A percentile compares a stretch with the other conserved stretches of the same genome.
Evolutionary conservation across 305 asterid species (phyloP).

Genomic region (Caryopteris hybrid): DNA sequence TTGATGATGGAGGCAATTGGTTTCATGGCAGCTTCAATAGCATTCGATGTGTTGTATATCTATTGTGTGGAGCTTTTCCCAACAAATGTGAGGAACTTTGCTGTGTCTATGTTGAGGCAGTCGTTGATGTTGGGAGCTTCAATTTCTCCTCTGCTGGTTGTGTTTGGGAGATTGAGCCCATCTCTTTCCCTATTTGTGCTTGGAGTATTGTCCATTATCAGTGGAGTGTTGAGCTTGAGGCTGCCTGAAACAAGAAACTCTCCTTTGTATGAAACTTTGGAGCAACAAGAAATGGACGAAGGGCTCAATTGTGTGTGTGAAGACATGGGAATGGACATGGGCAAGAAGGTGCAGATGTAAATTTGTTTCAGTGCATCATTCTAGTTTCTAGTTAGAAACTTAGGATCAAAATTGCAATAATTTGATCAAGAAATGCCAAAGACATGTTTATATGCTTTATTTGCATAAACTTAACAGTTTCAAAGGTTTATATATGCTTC

Average conservation of each 20-base stretch:
- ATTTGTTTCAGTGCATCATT: neutral
- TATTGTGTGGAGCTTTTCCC: constrained; percentile 58
- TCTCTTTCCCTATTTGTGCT: constrained; percentile 36
- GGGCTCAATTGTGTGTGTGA: neutral
- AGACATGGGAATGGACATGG: constrained; percentile 27
- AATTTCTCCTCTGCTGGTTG: constrained; percentile 45
- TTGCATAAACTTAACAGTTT: constrained; percentile 3
- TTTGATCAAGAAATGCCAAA: neutral
- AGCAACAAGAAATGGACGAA: constrained; percentile 46
- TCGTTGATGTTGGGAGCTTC: constrained; percentile 52
- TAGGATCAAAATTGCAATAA: neutral
- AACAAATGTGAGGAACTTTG: constrained; percentile 38
- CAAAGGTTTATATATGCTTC: neutral
- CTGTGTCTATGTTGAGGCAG: constrained; percentile 49
- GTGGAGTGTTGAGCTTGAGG: constrained; percentile 42
- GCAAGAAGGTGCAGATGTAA: constrained; percentile 13
- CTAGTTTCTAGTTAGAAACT: constrained; percentile 1
- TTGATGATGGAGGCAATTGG: constrained; percentile 38
- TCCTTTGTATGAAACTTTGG: constrained; percentile 46
- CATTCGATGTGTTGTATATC: constrained; percentile 44
- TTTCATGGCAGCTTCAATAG: constrained; percentile 48
- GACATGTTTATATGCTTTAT: neutral
- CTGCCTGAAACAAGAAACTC: constrained; percentile 49
- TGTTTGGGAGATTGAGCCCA: constrained; percentile 41
- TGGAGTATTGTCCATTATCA: constrained; percentile 32